Evolutionary conservation across 768 basidiomycete species (phyloP).

Genomic region (Hericium coralloides): DNA sequence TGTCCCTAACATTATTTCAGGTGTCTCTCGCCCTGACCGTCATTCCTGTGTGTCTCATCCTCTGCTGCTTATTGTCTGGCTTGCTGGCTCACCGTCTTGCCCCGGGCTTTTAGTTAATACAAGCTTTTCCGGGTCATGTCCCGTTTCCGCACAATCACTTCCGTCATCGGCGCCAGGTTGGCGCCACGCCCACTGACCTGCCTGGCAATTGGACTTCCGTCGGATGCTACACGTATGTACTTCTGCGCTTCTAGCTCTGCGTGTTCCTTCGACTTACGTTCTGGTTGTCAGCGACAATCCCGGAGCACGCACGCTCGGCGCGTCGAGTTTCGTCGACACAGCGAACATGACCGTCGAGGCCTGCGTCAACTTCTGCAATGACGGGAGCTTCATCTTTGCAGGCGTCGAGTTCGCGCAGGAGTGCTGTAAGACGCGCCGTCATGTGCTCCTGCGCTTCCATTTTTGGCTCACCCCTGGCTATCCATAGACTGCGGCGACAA

Average conservation of each 20-base stretch:
- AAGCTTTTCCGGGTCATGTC: neutral
- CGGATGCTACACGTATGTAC: slow-evolving; percentile 55
- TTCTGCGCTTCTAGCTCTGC: neutral
- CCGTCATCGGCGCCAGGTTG: slow-evolving; percentile 1
- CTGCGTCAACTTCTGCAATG: slow-evolving; percentile 37
- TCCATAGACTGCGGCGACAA: slow-evolving; percentile 56
- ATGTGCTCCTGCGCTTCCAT: neutral
- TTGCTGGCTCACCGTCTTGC: neutral
- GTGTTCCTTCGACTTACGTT: slow-evolving; percentile 26
- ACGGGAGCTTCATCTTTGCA: slow-evolving; percentile 48
- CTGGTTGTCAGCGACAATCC: slow-evolving; percentile 40
- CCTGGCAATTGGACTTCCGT: slow-evolving; percentile 47
- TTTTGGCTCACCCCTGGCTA: neutral
- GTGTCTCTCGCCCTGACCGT: slow-evolving; percentile 26
- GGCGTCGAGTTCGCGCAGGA: slow-evolving; percentile 62
- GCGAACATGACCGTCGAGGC: slow-evolving; percentile 53
- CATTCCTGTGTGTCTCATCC: slow-evolving; percentile 28
- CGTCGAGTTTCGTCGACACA: slow-evolving; percentile 34
- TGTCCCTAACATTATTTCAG: slow-evolving; percentile 2
- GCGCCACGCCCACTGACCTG: slow-evolving; percentile 34
- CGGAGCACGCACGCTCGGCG: slow-evolving; percentile 48
- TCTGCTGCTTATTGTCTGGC: neutral
- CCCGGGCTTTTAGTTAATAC: neutral
- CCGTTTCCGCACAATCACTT: slow-evolving; percentile 3
- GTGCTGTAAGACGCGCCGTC: slow-evolving; percentile 43